Base-by-base conservation (phyloP, 139 green algal genomes). In the Limnomonas spitsbergensis region DNA sequence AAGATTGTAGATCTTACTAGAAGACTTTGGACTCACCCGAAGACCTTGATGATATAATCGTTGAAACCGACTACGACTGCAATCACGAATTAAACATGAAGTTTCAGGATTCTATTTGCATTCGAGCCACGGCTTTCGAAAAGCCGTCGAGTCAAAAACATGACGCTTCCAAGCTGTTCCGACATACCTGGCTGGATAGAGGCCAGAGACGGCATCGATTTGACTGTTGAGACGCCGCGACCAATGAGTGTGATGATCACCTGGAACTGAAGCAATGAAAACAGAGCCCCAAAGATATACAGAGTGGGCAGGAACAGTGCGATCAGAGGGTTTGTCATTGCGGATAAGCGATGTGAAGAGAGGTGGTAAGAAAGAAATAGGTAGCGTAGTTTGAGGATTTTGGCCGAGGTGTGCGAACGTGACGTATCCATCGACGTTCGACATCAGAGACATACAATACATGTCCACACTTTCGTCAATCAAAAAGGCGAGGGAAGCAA, bases 261-360 rank as follows among this genome's bases (percentile, higher is more conserved):
- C 35, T 76, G 69, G 39, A 76, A 76, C 36, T 76, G 69, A 7
- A 76, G 69, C 38, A 76, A 36, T 14, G 69, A 76, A 35, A 42
- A 40, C 4, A 20, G 7, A 4, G 69, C 69, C 35, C 69, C 69
- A 56, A 76, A 56, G 14, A 76, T 54, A 36, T 76, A 76, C 69
- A 76, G 39, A 36, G 69, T 3, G 29, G 69, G 69, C 69, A 76
- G 27, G 69, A 76, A 76, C 27, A 76, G 29, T 3, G 54, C 31
- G 37, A 76, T 56, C 3, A 76, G 26, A n/a, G 69, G 69, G 39
- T 76, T 76, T 20, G n/a, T 73, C 4, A 14, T 56, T n/a, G n/a
- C n/a, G n/a, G n/a, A n/a, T n/a, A n/a, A n/a, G n/a, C n/a, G n/a
- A n/a, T n/a, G n/a, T n/a, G n/a, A n/a, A n/a, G n/a, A n/a, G n/a